These are phyloP conservation scores for Tricholoma furcatifolium DNA, from an alignment of 768 basidiomycete species.

Conservation along the genomic window DNA sequence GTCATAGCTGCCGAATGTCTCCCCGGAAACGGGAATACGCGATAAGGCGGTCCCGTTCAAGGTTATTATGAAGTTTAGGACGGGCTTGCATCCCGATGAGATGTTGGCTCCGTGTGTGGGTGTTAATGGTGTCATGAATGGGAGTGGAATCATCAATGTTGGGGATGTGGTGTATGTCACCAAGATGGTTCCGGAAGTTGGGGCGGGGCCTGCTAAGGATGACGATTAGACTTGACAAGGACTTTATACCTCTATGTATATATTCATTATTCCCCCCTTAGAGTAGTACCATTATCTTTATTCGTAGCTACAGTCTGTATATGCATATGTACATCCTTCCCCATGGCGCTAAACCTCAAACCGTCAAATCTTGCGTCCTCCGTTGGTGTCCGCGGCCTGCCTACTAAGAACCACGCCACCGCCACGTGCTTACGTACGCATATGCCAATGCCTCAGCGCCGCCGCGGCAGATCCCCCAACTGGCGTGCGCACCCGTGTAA, in stretches of 20 bases:
- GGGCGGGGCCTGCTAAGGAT: too few relatives aligned
- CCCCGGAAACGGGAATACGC: conserved; percentile 58
- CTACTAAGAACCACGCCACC: too few relatives aligned
- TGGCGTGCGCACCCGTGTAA: too few relatives aligned
- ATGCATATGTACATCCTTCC: too few relatives aligned
- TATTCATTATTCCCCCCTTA: background rate
- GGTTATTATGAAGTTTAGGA: conserved; percentile 71
- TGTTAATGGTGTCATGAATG: conserved; percentile 56
- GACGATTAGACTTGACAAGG: background rate
- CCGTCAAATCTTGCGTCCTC: too few relatives aligned
- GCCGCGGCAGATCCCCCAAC: too few relatives aligned
- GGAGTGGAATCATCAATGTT: conserved; percentile 52
- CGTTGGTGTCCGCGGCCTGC: too few relatives aligned
- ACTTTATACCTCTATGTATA: background rate
- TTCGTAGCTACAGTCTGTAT: too few relatives aligned
- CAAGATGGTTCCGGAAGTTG: conserved; percentile 25
- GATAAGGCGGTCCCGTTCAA: conserved; percentile 78
- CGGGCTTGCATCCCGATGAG: conserved; percentile 48
- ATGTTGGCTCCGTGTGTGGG: conserved; percentile 64
- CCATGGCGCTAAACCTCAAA: too few relatives aligned
- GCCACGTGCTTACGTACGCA: too few relatives aligned
- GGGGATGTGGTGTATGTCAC: conserved; percentile 59
- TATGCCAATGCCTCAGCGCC: too few relatives aligned
- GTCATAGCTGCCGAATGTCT: conserved; percentile 69
- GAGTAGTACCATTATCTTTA: too few relatives aligned